Evolutionary conservation across 2,329 filamentous ascomycete species (phyloP), one percentile per base, ranked within the genome.

Genomic region (Penicillium sp.): DNA sequence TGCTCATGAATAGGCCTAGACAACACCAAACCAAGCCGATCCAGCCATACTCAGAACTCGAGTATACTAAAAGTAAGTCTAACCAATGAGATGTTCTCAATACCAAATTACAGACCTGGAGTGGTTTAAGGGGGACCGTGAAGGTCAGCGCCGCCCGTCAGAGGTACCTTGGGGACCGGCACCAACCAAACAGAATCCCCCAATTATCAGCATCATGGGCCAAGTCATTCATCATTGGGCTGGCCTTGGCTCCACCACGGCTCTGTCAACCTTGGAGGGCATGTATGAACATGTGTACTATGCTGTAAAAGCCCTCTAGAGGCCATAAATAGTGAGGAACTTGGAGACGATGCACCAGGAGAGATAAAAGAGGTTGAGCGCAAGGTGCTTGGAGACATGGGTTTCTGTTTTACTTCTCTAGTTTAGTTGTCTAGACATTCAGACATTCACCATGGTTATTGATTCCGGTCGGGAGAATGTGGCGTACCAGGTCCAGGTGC

Each of bases 41-140:
- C 2, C 4, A 20, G 4, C 4, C 3, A 37, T 4, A 4, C 1
- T 9, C 32, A 12, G 18, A 12, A 37, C 15, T 10, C 7, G 9
- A 37, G 33, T 15, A n/a, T 3, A 6, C 8, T 3, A 9, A 20
- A 29, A 23, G 1, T 10, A 20, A 2, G 2, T 20, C 1, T 6
- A 4, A 28, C 47, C 55, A 52, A 43, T 35, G 4, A 23, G 6
- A 43, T 33, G 2, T 15, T 6, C 6, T 8, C 23, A 49, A 55
- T 49, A 47, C 33, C 28, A 9, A 38, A 52, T 57, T 49, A 47
- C 39, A 31, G 32, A 41, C 5, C 20, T 23, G 12, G 12, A 29
- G 8, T 33, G 37, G 8, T 50, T 35, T 43, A 53, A 47, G 55
- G 57, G 44, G 59, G 57, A 61, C 59, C 59, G 57, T 61, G 59